Evolutionary conservation across 2,329 filamentous ascomycete genomes (phyloP), one percentile per base, ranked within the genome.

Genomic region (Emmonsiellopsis sp.): DNA sequence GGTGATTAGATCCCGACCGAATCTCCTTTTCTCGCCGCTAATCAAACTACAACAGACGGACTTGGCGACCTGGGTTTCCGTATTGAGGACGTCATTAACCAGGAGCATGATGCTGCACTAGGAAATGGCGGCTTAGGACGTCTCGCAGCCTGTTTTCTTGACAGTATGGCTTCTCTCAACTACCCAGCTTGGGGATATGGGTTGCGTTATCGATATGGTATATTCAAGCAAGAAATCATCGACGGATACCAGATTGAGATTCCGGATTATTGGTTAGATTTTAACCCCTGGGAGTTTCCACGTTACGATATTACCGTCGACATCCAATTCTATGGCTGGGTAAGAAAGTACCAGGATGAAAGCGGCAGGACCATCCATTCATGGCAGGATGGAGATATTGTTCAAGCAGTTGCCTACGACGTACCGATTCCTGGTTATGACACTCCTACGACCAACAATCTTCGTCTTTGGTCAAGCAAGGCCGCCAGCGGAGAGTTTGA

Each of bases 221-320:
- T 98, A 69, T 98, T 98, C 83, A 97, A 97, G 77, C 93, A 98
- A 76, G 93, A 97, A 75, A 97, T 98, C 63, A 85, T 96, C 56
- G 87, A 97, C 65, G 93, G 93, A 54, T 98, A 96, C 69, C 93
- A 98, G 72, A 90, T 98, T 59, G 93, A 98, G 68, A 87, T 97
- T 55, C 93, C 93, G 17, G 93, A 98, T 70, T 97, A 98, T 74
- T 98, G 93, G 93, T 82, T 98, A 52, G 93, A 97, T 69, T 96
- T 97, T 73, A 98, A 98, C 72, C 93, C 93, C 0, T 98, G 93
- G 93, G 93, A 98, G 69, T 98, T 97, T 65, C 90, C 91, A 42
- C 82, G 93, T 60, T 89, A 96, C 69, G 93, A 98, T 67, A 87
- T 98, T 57, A 91, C 87, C 2, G 91, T 98, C 27, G 88, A 97